Base-by-base conservation (phyloP, 2,329 filamentous ascomycete species). In the Talaromyces sp. region DNA sequence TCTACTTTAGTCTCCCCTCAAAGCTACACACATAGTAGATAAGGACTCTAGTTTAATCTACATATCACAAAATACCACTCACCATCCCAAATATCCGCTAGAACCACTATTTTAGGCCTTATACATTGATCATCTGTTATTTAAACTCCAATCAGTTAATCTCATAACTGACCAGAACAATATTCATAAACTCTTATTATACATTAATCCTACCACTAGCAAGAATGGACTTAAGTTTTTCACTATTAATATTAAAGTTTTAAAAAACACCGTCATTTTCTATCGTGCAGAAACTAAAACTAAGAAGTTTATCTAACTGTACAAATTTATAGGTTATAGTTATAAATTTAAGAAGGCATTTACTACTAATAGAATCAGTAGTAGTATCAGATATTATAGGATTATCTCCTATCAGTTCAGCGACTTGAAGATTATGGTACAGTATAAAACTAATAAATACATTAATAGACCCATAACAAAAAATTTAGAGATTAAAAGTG, bases 71-170 rank as follows among this genome's bases (percentile, higher is more conserved):
- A 81, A 81, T 67, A 75, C 75, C 5, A 75, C 74, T 43, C 75
- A 75, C 37, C 68, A 75, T 56, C 76, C 77, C 0, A 63, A 69
- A 0, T 74, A 69, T 51, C 78, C 78, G 0, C 65, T 81, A 4
- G 78, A 81, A 60, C 77, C 78, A 0, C 67, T 80, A 0, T 80
- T 81, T 59, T 77, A 77, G 37, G 70, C 77, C 0, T 59, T 80
- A 4, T 77, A 72, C 60, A 62, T 69, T 25, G 63, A 63, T 5
- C 45, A 77, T 25, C 75, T 78, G 10, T 65, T 66, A 0, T 66
- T 64, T 51, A 68, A 79, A 51, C 64, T 80, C 13, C 22, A 62
- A 22, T 39, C 63, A 0, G 61, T 76, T 51, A 74, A 80, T 61
- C 57, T 81, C 10, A 68, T 81, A 17, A 77, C 73, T 2, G 78